Conservation (phyloP, 1,284 basidiomycete species). For the Sparassis latifolia region DNA sequence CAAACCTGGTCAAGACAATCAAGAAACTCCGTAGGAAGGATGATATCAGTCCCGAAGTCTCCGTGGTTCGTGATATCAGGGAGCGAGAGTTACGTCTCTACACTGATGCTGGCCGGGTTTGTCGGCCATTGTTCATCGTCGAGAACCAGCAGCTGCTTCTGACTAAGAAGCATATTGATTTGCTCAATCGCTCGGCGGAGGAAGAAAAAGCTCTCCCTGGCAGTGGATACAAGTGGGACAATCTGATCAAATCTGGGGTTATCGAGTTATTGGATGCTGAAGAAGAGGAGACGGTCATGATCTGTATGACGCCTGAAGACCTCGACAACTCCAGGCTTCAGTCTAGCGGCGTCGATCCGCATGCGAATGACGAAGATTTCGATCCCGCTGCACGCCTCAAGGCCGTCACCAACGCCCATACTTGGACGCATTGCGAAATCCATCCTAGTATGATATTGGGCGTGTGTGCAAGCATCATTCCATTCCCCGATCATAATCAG, state of each 20-base stretch:
- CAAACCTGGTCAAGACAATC: conserved; percentile 88
- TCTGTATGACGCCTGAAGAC: conserved; percentile 97
- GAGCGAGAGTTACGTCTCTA: conserved; percentile 93
- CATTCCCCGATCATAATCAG: conserved; percentile 99
- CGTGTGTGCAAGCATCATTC: conserved; percentile 97
- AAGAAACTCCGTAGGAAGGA: conserved; percentile 90
- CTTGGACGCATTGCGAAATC: conserved; percentile 99
- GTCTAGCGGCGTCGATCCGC: conserved; percentile 53
- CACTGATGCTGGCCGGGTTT: conserved; percentile 95
- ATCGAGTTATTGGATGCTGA: conserved; percentile 97
- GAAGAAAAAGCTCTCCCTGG: conserved; percentile 4
- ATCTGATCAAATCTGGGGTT: conserved; percentile 82
- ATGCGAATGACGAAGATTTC: conserved; percentile 60
- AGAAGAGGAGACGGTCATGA: conserved; percentile 99
- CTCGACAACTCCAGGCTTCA: conserved; percentile 79
- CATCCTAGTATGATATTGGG: conserved; percentile 99
- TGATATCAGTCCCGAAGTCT: conserved; percentile 94
- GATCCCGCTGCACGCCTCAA: conserved; percentile 89
- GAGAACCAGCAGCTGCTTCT: conserved; percentile 83
- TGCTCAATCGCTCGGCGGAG: conserved; percentile 47
- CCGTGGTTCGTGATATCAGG: conserved; percentile 94
- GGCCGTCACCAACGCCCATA: conserved; percentile 74
- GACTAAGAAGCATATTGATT: conserved; percentile 81
- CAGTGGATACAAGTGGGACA: conserved; percentile 69
- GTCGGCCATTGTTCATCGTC: conserved; percentile 95